Conservation (phyloP, 169 alveolate genomes). For the Cryptosporidium sp. region DNA sequence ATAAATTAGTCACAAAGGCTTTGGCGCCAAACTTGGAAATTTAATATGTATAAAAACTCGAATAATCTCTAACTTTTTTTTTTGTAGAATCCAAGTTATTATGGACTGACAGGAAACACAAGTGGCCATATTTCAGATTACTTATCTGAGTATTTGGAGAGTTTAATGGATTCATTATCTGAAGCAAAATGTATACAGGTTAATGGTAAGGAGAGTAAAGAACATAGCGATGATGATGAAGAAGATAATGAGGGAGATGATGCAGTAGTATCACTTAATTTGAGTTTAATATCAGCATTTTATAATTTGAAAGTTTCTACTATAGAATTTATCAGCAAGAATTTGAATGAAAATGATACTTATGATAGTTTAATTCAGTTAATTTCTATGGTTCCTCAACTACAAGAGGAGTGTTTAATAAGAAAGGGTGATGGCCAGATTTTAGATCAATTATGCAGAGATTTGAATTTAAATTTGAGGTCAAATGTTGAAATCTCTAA, state of each 20-base stretch:
- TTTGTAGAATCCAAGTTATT: slow-evolving; percentile 97
- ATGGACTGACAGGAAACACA: slow-evolving; percentile 93
- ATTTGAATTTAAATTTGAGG: not conserved
- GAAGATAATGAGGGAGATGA: slow-evolving; percentile 74
- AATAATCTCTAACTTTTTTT: not conserved
- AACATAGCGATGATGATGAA: slow-evolving; percentile 78
- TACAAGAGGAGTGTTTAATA: slow-evolving; percentile 39
- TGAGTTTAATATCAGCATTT: slow-evolving; percentile 87
- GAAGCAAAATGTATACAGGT: slow-evolving; percentile 93
- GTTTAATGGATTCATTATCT: slow-evolving; percentile 90
- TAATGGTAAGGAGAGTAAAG: slow-evolving; percentile 87
- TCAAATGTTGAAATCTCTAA: not conserved
- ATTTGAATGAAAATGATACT: slow-evolving; percentile 9
- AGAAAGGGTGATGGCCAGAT: slow-evolving; percentile 38
- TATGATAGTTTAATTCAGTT: slow-evolving; percentile 17
- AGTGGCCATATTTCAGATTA: slow-evolving; percentile 94
- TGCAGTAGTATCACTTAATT: slow-evolving; percentile 81
- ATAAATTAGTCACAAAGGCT: not conserved
- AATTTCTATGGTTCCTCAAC: slow-evolving; percentile 23
- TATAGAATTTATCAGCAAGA: slow-evolving; percentile 59
- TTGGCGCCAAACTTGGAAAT: not conserved
- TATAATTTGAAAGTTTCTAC: slow-evolving; percentile 82
- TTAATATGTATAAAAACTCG: too few species aligned
- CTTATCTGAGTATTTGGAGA: slow-evolving; percentile 95
- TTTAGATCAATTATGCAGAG: not conserved